phyloP scores from a whole-genome alignment of 106 monocot species.

The Cymbidium sinense region DNA sequence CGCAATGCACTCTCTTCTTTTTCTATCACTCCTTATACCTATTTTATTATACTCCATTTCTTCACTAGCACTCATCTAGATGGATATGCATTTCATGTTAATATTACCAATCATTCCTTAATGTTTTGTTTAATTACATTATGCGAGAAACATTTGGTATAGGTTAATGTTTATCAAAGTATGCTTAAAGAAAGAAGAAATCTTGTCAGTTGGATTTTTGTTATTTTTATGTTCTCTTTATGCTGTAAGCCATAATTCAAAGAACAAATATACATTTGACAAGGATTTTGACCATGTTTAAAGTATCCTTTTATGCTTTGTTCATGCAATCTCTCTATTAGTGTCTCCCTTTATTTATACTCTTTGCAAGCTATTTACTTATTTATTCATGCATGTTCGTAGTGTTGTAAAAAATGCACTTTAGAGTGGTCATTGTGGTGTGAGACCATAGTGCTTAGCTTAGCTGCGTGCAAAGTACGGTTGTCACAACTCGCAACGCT shows the following conservation, averaged over 20 bases:
- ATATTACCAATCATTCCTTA: neutral
- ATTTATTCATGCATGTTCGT: neutral
- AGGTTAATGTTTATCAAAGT: neutral
- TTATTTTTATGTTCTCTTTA: neutral
- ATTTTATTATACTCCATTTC: no score
- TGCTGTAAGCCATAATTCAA: neutral
- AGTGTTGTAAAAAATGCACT: no score
- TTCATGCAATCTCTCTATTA: neutral
- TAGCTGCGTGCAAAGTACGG: no score
- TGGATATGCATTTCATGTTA: no score
- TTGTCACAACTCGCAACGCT: no score
- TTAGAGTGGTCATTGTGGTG: no score
- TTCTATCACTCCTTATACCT: neutral
- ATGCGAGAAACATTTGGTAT: neutral
- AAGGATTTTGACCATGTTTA: neutral
- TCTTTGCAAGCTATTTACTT: neutral
- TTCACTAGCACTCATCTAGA: no score
- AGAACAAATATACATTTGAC: neutral
- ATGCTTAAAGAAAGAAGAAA: neutral
- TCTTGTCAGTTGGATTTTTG: neutral
- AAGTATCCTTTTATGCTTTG: neutral
- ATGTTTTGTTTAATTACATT: neutral
- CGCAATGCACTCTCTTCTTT: neutral
- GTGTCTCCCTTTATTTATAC: neutral
- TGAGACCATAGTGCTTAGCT: no score